Conservation (phyloP, 768 basidiomycete genomes). For the Artomyces pyxidatus region DNA sequence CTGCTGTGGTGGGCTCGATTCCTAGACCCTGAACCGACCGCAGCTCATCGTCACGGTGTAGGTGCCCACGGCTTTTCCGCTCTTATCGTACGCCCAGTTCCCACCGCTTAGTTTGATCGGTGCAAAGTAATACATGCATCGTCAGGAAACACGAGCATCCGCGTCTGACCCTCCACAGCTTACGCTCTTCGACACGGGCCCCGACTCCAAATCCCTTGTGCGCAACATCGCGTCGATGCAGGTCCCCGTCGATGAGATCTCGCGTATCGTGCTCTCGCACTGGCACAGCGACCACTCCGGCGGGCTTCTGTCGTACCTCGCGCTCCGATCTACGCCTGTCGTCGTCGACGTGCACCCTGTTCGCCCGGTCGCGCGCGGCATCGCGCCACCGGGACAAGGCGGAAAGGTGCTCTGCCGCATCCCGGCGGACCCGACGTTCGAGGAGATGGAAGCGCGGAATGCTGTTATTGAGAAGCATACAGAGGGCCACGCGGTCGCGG, state of each 20-base stretch:
- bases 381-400: conserved; percentile 48
- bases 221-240: conserved; percentile 62
- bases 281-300: conserved; percentile 53
- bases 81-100: conserved; percentile 43
- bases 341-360: conserved; percentile 71
- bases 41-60: conserved; percentile 16
- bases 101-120: too few relatives aligned
- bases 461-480: conserved; percentile 48
- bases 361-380: conserved; percentile 66
- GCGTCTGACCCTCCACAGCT: conserved; percentile 35
- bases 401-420: conserved; percentile 53
- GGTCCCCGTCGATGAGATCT: conserved; percentile 43
- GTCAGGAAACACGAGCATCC: conserved; percentile 47
- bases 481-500: conserved; percentile 60
- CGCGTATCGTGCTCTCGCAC: conserved; percentile 44
- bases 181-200: conserved; percentile 82
- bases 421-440: conserved; percentile 65
- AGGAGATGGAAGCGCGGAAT: conserved; percentile 46
- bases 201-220: conserved; percentile 66
- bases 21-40: neutral
- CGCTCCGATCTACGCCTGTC: conserved; percentile 34
- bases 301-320: conserved; percentile 60
- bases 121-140: neutral
- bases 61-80: conserved; percentile 84
- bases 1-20: conserved; percentile 49